phyloP scores from a whole-genome alignment of 345 rosid genomes.

The Nasturtium officinale region DNA sequence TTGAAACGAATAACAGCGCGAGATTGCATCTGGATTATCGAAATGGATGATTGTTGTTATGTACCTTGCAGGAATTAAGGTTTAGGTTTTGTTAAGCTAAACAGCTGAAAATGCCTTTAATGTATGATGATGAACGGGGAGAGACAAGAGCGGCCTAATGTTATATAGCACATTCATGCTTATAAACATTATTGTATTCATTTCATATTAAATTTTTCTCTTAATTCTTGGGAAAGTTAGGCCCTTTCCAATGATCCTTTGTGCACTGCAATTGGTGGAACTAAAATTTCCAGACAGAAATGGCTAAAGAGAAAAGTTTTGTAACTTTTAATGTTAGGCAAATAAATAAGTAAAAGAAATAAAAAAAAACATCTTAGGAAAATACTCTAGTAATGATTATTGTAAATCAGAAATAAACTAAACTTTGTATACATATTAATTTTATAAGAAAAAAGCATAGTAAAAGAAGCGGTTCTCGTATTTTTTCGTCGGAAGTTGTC shows the following conservation, averaged over 20 bases:
- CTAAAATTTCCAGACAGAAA: too few species aligned
- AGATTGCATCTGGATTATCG: not conserved
- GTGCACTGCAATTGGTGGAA: too few species aligned
- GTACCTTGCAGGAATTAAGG: too few species aligned
- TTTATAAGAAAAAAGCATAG: not conserved
- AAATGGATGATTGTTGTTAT: not conserved
- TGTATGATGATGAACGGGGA: not conserved
- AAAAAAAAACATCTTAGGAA: not conserved
- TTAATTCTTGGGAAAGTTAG: not conserved
- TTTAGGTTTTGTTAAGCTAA: not conserved
- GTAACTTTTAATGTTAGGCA: not conserved
- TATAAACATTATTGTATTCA: not conserved
- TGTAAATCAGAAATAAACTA: not conserved
- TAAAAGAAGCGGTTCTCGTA: conserved; percentile 10
- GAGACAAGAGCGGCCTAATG: not conserved
- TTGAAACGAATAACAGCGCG: not conserved
- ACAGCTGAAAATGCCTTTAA: not conserved
- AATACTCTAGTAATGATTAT: not conserved
- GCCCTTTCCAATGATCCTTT: not conserved
- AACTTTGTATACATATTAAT: not conserved
- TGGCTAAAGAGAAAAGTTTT: not conserved
- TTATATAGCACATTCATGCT: not conserved
- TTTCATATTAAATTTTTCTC: not conserved
- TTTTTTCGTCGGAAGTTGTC: conserved; percentile 5
- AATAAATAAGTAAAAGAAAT: too few species aligned